Evolutionary conservation across 2,329 filamentous ascomycete genomes (phyloP), one percentile per base, ranked within the genome.

Genomic region (Aspergillus caelatus): DNA sequence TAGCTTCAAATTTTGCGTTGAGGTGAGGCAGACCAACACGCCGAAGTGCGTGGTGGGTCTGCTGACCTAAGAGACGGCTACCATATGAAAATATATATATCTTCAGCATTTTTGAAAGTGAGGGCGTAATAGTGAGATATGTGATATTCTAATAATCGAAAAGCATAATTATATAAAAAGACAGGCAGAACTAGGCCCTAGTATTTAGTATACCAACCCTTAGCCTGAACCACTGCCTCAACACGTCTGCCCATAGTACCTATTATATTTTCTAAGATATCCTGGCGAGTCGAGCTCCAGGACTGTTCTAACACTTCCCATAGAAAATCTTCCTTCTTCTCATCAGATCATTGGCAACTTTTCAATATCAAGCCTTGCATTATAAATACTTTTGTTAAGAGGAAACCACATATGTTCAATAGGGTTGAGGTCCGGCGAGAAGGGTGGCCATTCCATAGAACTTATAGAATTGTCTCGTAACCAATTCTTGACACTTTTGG

Each of bases 401-500:
- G 52, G 26, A 34, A 55, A 55, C 52, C 52, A 55, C 21, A 55
- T 55, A 28, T 55, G 52, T 34, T 55, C 30, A 34, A 36, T 34
- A 36, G 52, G 52, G 52, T 55, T 55, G 11, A 55, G 34, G 36
- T 55, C 23, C 11, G 12, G 12, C 9, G 30, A 55, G 7, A 36
- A 55, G n/a, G 52, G 52, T 19, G 52, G 52, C 26, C 52, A 55
- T 34, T 55, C 52, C 52, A 55, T 55, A 41, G 8, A 41, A 11
- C 39, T 41, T 41, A 41, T 41, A 41, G 39, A 41, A 41, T 41
- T 11, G 39, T 41, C 39, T 41, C 39, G 39, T 14, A 41, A 41
- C 39, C 39, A 41, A 19, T 41, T 41, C 39, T 14, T 41, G 39
- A 41, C 39, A 41, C 16, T 41, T 41, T 41, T 41, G 39, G 39